These are phyloP conservation scores for Cystobasidium ongulense DNA, from an alignment of 768 basidiomycete genomes.

Conservation along the genomic window DNA sequence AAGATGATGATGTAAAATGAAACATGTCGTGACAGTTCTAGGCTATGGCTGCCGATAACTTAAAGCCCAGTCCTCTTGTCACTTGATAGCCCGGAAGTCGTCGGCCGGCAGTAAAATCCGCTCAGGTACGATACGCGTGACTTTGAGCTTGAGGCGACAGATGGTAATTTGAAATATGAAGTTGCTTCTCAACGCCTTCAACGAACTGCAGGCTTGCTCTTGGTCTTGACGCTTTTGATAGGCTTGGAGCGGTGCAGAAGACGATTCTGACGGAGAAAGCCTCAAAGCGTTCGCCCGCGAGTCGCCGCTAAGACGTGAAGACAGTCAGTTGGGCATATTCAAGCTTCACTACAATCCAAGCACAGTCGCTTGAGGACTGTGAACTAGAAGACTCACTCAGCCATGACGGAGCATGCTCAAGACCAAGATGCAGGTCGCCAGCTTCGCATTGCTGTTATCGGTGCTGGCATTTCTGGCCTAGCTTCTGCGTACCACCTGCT, in stretches of 20 bases:
- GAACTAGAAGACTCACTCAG: too few species aligned
- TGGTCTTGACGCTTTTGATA: neutral
- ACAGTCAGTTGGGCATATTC: too few species aligned
- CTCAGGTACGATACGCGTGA: neutral
- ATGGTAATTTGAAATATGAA: neutral
- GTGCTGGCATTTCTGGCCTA: slow-evolving; percentile 20
- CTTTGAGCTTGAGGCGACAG: neutral
- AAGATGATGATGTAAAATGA: neutral
- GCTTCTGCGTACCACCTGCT: neutral
- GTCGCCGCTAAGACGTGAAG: too few species aligned
- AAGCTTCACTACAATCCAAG: too few species aligned
- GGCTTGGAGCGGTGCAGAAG: neutral
- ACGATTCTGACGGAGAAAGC: neutral
- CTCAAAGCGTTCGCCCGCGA: too few species aligned
- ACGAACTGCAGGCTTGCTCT: neutral
- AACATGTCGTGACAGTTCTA: neutral
- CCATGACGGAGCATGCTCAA: neutral
- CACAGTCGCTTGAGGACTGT: too few species aligned
- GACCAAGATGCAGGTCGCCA: neutral
- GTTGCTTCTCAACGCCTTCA: neutral
- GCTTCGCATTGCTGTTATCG: slow-evolving; percentile 14
- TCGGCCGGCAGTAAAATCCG: neutral
- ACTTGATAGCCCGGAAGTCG: neutral
- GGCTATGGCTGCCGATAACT: neutral
- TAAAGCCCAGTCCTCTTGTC: too few species aligned